phyloP scores from a whole-genome alignment of 1,139 yeast genomes.

The Geotrichum macrosporum region DNA sequence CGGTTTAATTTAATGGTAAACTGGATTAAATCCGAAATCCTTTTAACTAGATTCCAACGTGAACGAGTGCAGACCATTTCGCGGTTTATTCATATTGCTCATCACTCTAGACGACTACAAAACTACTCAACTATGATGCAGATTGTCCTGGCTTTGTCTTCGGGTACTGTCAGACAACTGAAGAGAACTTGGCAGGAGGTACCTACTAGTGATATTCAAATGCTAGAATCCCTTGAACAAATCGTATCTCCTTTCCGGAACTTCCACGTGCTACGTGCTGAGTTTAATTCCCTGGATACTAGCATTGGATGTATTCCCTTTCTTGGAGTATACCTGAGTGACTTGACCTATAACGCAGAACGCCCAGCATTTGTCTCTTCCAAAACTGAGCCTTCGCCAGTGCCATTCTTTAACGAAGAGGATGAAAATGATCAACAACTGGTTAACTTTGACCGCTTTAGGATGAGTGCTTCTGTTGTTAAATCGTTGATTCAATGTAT shows the following conservation, averaged over 20 bases:
- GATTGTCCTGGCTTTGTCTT: slow-evolving; percentile 75
- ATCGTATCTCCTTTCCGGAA: slow-evolving; percentile 58
- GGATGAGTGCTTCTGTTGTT: slow-evolving; percentile 72
- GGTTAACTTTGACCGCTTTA: slow-evolving; percentile 73
- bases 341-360: slow-evolving; percentile 75
- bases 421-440: slow-evolving; percentile 36
- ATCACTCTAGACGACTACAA: slow-evolving; percentile 57
- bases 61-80: slow-evolving; percentile 67
- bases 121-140: slow-evolving; percentile 87
- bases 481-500: slow-evolving; percentile 75
- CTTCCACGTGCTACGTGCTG: slow-evolving; percentile 59
- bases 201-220: slow-evolving; percentile 43
- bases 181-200: slow-evolving; percentile 72
- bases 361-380: slow-evolving; percentile 37
- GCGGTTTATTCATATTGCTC: slow-evolving; percentile 80
- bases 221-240: slow-evolving; percentile 44
- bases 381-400: slow-evolving; percentile 17
- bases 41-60: slow-evolving; percentile 56
- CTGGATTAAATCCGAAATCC: slow-evolving; percentile 87
- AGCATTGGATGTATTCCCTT: slow-evolving; percentile 80
- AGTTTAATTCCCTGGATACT: slow-evolving; percentile 59
- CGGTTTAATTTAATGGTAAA: slow-evolving; percentile 81
- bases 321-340: slow-evolving; percentile 79
- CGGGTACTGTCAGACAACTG: slow-evolving; percentile 56
- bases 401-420: background rate